Conservation (phyloP, 2,329 filamentous ascomycete species). For the Xylaria sp. region DNA sequence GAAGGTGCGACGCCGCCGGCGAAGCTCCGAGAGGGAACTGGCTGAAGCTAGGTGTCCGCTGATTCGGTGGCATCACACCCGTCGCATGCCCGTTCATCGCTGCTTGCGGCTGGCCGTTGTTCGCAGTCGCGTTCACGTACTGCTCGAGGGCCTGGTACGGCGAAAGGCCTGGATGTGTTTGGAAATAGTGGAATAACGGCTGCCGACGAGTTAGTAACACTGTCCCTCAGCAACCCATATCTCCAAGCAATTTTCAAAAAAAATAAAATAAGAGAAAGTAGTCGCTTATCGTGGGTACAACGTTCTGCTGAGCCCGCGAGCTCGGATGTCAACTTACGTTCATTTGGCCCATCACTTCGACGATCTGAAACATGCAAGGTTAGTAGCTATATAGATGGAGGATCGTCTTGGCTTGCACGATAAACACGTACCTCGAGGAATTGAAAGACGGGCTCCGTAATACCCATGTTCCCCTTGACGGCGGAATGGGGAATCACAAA, state of each 20-base stretch:
- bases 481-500: slow-evolving; percentile 55
- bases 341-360: slow-evolving; percentile 63
- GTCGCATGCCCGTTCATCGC: slow-evolving; percentile 39
- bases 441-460: slow-evolving; percentile 56
- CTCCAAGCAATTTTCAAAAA: background rate
- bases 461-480: slow-evolving; percentile 52
- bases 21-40: slow-evolving; percentile 57
- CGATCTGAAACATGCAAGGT: slow-evolving; percentile 41
- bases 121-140: slow-evolving; percentile 48
- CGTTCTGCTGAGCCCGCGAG: background rate
- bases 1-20: slow-evolving; percentile 54
- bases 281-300: background rate
- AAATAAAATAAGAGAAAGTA: background rate
- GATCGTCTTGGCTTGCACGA: background rate
- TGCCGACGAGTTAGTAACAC: slow-evolving; percentile 15
- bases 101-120: slow-evolving; percentile 32
- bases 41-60: slow-evolving; percentile 50
- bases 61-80: slow-evolving; percentile 40
- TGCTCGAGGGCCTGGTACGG: slow-evolving; percentile 57
- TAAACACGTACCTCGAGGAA: slow-evolving; percentile 55
- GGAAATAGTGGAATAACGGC: slow-evolving; percentile 55
- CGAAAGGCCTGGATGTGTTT: slow-evolving; percentile 47
- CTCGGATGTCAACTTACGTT: slow-evolving; percentile 34
- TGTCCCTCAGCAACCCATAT: background rate
- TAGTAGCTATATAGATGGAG: background rate